Evolutionary conservation across 2,329 filamentous ascomycete genomes (phyloP).

Genomic region (Trichoderma sp.): DNA sequence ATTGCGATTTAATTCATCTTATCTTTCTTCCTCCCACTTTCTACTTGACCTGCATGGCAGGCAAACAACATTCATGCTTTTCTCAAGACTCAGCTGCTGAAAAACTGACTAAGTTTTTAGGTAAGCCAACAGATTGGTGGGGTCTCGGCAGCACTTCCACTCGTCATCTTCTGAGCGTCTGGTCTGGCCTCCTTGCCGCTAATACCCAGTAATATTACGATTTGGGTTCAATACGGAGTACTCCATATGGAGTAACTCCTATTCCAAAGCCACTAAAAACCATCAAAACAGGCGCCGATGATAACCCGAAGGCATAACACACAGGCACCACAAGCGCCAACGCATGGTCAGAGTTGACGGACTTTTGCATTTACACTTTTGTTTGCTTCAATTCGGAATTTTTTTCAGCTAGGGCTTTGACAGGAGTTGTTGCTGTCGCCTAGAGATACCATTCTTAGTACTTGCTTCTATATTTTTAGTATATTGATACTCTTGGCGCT

Average conservation of each 20-base stretch:
- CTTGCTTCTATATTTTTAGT: not conserved
- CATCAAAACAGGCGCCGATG: constrained; percentile 19
- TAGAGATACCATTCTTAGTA: not conserved
- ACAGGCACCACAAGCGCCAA: constrained; percentile 20
- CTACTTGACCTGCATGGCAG: not conserved
- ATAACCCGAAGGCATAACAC: constrained; percentile 25
- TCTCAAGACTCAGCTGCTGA: not conserved
- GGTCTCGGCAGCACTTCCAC: not conserved
- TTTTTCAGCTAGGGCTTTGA: not conserved
- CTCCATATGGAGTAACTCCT: not conserved
- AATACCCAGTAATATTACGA: not conserved
- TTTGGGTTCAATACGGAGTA: not conserved
- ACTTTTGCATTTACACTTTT: not conserved
- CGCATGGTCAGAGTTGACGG: not conserved
- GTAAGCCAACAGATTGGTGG: not conserved
- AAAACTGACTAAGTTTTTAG: not conserved
- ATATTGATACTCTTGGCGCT: not conserved
- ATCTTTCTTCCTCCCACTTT: not conserved
- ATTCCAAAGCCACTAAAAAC: not conserved
- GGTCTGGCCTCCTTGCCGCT: not conserved
- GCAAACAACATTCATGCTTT: not conserved
- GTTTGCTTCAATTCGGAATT: constrained; percentile 7
- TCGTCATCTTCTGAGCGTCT: not conserved
- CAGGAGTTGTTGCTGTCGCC: constrained; percentile 5
- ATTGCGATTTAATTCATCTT: not conserved